Evolutionary conservation across 192 early-diverging fungal genomes (phyloP).

Genomic region (Cetraspora pellucida): DNA sequence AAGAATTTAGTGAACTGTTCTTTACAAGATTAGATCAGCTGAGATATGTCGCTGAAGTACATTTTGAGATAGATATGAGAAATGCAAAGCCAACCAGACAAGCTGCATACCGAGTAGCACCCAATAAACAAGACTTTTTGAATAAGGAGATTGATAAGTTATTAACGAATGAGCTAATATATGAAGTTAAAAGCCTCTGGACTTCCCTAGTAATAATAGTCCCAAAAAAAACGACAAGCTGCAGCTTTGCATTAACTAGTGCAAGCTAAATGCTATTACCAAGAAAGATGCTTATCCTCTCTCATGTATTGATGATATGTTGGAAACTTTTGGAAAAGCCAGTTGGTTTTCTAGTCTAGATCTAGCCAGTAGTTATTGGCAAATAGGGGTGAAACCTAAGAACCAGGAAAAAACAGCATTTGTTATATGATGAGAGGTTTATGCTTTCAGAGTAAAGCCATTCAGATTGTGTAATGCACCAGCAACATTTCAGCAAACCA

Average conservation of each 20-base stretch:
- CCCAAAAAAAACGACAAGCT: background rate
- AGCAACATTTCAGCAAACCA: conserved; percentile 40
- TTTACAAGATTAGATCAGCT: too few relatives aligned
- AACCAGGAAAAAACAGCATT: conserved; percentile 40
- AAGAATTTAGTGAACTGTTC: too few relatives aligned
- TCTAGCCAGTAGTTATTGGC: conserved; percentile 34
- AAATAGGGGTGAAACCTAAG: conserved; percentile 29
- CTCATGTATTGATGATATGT: conserved; percentile 49
- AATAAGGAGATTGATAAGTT: too few relatives aligned
- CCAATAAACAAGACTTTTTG: too few relatives aligned
- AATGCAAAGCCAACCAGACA: too few relatives aligned
- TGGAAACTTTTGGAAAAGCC: conserved; percentile 39
- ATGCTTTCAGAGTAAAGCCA: conserved; percentile 41
- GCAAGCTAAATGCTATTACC: conserved; percentile 47
- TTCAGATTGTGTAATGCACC: conserved; percentile 51
- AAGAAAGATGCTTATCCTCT: conserved; percentile 45
- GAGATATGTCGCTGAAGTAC: too few relatives aligned
- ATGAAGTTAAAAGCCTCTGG: too few relatives aligned
- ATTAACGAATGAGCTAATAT: too few relatives aligned
- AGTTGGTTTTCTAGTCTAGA: conserved; percentile 46
- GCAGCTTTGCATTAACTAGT: background rate
- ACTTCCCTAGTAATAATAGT: too few relatives aligned
- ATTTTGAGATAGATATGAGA: too few relatives aligned
- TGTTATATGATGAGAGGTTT: conserved; percentile 36
- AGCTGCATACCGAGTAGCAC: too few relatives aligned